phyloP scores from a whole-genome alignment of 192 early-diverging fungal genomes.

The Phycomyces nitens region DNA sequence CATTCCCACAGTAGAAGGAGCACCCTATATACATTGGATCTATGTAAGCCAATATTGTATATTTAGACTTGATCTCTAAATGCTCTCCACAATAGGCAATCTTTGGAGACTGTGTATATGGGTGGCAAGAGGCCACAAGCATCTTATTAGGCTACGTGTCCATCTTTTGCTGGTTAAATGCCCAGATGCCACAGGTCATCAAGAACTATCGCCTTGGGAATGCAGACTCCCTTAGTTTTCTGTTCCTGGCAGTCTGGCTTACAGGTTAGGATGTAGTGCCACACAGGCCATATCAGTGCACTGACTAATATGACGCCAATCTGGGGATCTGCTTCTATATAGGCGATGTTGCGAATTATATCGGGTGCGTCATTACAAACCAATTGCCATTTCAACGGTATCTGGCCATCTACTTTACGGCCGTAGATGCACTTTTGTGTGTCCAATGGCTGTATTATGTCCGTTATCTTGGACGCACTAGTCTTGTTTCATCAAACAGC shows the following conservation, averaged over 20 bases:
- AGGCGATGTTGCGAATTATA: slow-evolving; percentile 67
- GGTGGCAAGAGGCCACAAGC: slow-evolving; percentile 38
- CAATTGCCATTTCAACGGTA: slow-evolving; percentile 65
- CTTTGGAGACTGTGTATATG: slow-evolving; percentile 45
- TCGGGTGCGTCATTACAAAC: slow-evolving; percentile 63
- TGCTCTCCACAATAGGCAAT: slow-evolving; percentile 22
- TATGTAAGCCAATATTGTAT: slow-evolving; percentile 9
- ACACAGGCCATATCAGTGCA: neutral
- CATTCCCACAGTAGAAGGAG: too few species aligned
- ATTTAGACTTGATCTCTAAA: neutral
- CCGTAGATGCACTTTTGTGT: slow-evolving; percentile 17
- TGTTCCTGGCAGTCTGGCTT: slow-evolving; percentile 59
- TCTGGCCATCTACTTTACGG: slow-evolving; percentile 18
- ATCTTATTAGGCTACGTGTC: slow-evolving; percentile 50
- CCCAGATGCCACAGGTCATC: slow-evolving; percentile 57
- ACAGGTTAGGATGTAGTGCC: slow-evolving; percentile 30
- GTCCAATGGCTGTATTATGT: slow-evolving; percentile 22
- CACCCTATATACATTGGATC: slow-evolving; percentile 10
- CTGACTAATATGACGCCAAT: neutral
- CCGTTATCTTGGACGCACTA: neutral
- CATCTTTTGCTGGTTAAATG: slow-evolving; percentile 64
- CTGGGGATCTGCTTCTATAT: neutral
- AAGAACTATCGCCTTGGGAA: slow-evolving; percentile 47
- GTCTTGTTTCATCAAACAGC: neutral
- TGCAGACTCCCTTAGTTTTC: slow-evolving; percentile 48